Conservation (phyloP, 495 filamentous ascomycete species). For the Xylaria nigripes region DNA sequence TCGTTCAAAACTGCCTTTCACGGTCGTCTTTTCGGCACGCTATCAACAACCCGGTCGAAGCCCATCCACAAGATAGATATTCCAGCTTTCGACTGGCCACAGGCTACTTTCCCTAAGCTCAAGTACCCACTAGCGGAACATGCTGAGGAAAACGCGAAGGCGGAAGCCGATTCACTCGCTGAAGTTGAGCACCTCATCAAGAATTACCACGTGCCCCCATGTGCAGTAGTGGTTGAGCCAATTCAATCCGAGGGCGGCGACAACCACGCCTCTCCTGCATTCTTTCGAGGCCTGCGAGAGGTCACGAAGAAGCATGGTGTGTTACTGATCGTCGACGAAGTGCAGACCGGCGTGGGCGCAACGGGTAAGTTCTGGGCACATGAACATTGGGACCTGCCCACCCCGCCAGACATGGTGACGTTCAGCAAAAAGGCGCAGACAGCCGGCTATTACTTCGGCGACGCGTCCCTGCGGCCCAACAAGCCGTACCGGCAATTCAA, state of each 20-base stretch:
- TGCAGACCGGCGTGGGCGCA: constrained; percentile 92
- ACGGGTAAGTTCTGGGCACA: constrained; percentile 99
- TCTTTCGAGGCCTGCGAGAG: constrained; percentile 83
- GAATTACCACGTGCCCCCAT: constrained; percentile 77
- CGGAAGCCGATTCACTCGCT: constrained; percentile 77
- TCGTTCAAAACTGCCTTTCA: constrained; percentile 94
- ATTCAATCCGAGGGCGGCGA: constrained; percentile 98
- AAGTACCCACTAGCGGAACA: constrained; percentile 89
- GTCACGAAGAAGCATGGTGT: constrained; percentile 80
- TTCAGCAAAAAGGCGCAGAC: constrained; percentile 99
- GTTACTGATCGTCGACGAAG: constrained; percentile 95
- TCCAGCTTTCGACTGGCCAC: constrained; percentile 96
- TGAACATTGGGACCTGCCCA: constrained; percentile 83
- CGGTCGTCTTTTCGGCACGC: constrained; percentile 84
- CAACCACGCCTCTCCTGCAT: constrained; percentile 91
- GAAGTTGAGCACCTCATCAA: constrained; percentile 84
- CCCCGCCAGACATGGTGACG: constrained; percentile 95
- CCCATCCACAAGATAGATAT: constrained; percentile 98
- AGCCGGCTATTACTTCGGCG: constrained; percentile 92
- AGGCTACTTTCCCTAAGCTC: constrained; percentile 80
- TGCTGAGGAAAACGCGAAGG: constrained; percentile 69
- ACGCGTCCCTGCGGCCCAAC: constrained; percentile 83
- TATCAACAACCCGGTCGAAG: constrained; percentile 92
- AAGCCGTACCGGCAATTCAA: constrained; percentile 99
- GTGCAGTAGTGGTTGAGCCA: constrained; percentile 85